phyloP scores from a whole-genome alignment of 1,284 basidiomycete genomes.

The Ustilago lituana region DNA sequence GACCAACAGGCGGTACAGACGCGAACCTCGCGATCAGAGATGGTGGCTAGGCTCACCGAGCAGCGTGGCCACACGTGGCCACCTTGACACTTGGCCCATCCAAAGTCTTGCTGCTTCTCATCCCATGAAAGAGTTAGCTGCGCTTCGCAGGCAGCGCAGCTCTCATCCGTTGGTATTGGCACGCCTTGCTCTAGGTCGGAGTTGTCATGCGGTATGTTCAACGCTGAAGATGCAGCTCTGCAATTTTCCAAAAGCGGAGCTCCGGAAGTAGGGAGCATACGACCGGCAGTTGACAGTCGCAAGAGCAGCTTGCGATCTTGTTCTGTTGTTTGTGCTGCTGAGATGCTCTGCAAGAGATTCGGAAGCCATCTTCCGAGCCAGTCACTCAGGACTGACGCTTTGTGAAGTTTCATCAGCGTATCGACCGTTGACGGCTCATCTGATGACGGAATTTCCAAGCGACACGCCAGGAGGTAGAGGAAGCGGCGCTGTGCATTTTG shows the following conservation, averaged over 20 bases:
- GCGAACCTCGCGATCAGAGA: slow-evolving; percentile 31
- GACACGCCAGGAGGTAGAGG: slow-evolving; percentile 22
- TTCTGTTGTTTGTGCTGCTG: background rate
- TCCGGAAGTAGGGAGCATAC: slow-evolving; percentile 3
- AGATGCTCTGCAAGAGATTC: background rate
- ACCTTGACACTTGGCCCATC: slow-evolving; percentile 30
- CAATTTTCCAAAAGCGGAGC: background rate
- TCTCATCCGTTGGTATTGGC: slow-evolving; percentile 9
- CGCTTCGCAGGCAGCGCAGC: slow-evolving; percentile 34
- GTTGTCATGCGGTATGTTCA: background rate
- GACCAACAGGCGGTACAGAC: slow-evolving; percentile 39
- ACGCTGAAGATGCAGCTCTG: background rate
- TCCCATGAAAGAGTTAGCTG: slow-evolving; percentile 19
- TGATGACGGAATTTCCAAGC: background rate
- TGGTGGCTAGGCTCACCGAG: slow-evolving; percentile 33
- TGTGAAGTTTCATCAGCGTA: slow-evolving; percentile 1
- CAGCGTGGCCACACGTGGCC: slow-evolving; percentile 51
- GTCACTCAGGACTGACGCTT: background rate
- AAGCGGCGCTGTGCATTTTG: slow-evolving; percentile 5
- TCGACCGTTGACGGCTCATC: background rate
- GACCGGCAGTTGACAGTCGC: background rate
- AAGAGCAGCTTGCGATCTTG: slow-evolving; percentile 1
- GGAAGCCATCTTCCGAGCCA: slow-evolving; percentile 13
- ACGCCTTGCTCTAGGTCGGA: background rate
- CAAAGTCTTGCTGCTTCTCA: slow-evolving; percentile 7